phyloP scores from a whole-genome alignment of 768 basidiomycete genomes.

The Naganishia friedmannii region DNA sequence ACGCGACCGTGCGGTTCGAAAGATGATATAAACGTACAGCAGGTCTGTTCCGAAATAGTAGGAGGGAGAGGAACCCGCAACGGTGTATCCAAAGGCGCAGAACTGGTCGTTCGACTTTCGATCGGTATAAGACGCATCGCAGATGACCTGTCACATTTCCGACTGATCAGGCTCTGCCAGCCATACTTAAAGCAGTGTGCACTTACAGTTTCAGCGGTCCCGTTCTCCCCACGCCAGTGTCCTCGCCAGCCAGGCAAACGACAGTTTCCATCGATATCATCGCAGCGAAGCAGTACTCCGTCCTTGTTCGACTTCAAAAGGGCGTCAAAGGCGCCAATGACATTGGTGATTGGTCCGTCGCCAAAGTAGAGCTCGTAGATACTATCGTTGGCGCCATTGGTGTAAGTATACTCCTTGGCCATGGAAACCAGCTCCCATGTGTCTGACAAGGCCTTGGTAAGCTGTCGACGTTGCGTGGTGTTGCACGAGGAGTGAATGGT shows the following conservation, averaged over 20 bases:
- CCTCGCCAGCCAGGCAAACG: slow-evolving; percentile 46
- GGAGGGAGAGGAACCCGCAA: slow-evolving; percentile 37
- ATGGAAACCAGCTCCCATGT: slow-evolving; percentile 38
- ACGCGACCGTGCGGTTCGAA: neutral
- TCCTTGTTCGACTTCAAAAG: slow-evolving; percentile 45
- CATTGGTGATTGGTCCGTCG: slow-evolving; percentile 33
- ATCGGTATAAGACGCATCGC: slow-evolving; percentile 44
- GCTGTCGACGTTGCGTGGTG: slow-evolving; percentile 40
- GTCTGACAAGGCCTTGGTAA: slow-evolving; percentile 40
- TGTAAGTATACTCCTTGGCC: slow-evolving; percentile 36
- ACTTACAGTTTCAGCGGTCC: slow-evolving; percentile 47
- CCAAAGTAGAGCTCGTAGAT: slow-evolving; percentile 50
- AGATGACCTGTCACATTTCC: slow-evolving; percentile 35
- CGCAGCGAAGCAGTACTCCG: slow-evolving; percentile 48
- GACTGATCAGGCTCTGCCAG: neutral
- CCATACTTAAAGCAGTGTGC: neutral
- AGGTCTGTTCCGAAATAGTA: slow-evolving; percentile 47
- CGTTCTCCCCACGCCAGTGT: slow-evolving; percentile 51
- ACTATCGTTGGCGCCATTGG: slow-evolving; percentile 43
- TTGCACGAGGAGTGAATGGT: slow-evolving; percentile 44
- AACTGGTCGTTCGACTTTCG: slow-evolving; percentile 40
- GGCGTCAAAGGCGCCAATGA: slow-evolving; percentile 41
- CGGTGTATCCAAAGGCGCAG: slow-evolving; percentile 43
- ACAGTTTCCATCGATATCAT: slow-evolving; percentile 48
- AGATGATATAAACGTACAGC: slow-evolving; percentile 30